Evolutionary conservation across 2,329 filamentous ascomycete species (phyloP), one percentile per base, ranked within the genome.

Genomic region (Paraphoma chrysanthemicola): DNA sequence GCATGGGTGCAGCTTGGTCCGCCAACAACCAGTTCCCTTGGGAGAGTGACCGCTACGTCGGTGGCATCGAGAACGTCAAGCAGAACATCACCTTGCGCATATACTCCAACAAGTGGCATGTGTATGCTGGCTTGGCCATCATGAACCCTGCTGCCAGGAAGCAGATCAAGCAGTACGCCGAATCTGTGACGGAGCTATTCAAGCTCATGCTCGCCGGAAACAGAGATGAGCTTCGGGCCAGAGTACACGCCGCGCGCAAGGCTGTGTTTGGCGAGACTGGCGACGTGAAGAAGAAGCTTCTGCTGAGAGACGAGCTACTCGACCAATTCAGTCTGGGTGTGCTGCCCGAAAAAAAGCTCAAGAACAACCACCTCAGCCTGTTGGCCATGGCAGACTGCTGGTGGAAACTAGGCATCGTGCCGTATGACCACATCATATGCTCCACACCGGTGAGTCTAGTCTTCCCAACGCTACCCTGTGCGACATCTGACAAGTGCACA

Each of bases 341-440:
- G 54, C 82, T 84, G 58, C 84, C 88, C 39, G 86, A 86, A 53
- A 84, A 89, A 69, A 82, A 84, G 57, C 86, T 92, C 17, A 92
- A 90, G 51, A 99, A 99, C 79, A 99, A 95, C 74, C 96, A 99
- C 77, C 85, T 99, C 30, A 93, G 89, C 74, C 83, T 99, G 54
- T 84, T 99, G 44, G 95, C 93, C 45, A 99, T 99, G 87, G 96
- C 98, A 43, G 95, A 99, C 80, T 98, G 94, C 79, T 99, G 95
- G 95, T 95, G 91, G 73, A 91, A 92, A 65, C 85, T 98, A 44
- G 90, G 88, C 33, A 99, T 97, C 69, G 90, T 96, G 46, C 95
- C 95, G 0, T 99, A 99, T 77, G 94, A 99, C 78, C 96, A 99
- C 81, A 99, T 99, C 93, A 96, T 99, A 66, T 99, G 95, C 81